Conservation (phyloP, 23 red algal genomes). For the Agarophyton chilense region DNA sequence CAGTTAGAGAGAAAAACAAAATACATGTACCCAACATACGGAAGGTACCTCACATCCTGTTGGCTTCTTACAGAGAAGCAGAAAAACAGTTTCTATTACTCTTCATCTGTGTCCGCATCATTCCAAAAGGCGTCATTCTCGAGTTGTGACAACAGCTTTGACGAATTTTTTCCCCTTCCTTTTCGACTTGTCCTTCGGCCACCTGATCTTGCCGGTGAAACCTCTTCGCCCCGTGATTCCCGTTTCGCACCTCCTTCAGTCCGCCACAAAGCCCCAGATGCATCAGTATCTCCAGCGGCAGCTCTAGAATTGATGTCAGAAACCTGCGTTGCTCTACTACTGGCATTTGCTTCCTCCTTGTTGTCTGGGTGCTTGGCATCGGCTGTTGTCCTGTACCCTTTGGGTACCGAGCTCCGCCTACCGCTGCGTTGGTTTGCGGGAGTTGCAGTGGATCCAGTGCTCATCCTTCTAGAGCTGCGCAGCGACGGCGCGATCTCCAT, state of each 20-base stretch:
- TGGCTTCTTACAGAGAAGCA: too few species aligned
- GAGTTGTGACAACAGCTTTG: not conserved
- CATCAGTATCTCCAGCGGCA: not conserved
- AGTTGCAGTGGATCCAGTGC: not conserved
- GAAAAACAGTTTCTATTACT: not conserved
- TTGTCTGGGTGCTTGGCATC: not conserved
- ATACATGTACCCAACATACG: not conserved
- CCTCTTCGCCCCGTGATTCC: not conserved
- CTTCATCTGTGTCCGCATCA: slow-evolving; percentile 52
- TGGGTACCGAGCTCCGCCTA: not conserved
- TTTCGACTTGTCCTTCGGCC: not conserved
- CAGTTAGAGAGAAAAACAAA: slow-evolving; percentile 9
- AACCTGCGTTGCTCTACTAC: not conserved
- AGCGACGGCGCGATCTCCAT: not conserved
- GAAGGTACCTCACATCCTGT: too few species aligned
- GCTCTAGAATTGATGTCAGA: not conserved
- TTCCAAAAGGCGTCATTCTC: slow-evolving; percentile 59
- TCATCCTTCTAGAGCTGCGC: not conserved
- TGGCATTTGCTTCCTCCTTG: not conserved
- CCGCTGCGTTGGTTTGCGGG: not conserved
- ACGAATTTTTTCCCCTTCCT: not conserved
- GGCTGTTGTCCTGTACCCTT: not conserved
- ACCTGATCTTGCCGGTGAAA: not conserved
- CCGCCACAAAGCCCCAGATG: not conserved
- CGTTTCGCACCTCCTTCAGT: not conserved